Base-by-base conservation (phyloP, 2,329 filamentous ascomycete genomes). In the Elsinoe necatrix region DNA sequence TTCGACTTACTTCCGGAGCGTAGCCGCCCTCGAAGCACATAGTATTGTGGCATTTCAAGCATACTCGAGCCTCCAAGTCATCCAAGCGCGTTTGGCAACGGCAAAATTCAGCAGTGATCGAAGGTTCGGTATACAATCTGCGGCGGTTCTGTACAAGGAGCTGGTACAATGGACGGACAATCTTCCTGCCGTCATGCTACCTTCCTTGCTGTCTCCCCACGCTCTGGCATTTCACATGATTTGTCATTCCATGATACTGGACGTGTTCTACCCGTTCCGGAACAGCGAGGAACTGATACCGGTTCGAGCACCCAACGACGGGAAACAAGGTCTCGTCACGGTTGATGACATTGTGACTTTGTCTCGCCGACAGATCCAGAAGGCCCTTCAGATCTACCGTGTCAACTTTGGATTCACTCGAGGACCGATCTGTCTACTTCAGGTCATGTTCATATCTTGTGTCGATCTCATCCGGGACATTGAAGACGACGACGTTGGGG, bases 201-300 rank as follows among this genome's bases (percentile, higher is more conserved):
- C 45, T 50, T 16, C 16, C 3, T 31, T n/a, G 2, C 27, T 16
- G 7, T 50, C 45, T 8, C 45, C 45, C 18, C 45, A 50, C 45
- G 45, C 45, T 20, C 27, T 50, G 16, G 45, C 27, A n/a, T 34
- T 50, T 18, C 45, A 50, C 45, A 31, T 50, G 45, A 50, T 50
- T 25, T 50, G 45, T 34, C 25, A 50, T 16, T 50, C 45, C 3
- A 29, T 29, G 45, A 50, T 50, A 16, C n/a, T 50, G 20, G 45
- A 50, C 34, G 2, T 50, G 1, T 34, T 50, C 21, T 50, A 50
- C n/a, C 45, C 12, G 12, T 50, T 50, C 45, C 18, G 25, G n/a
- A 21, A n/a, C 18, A 31, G 12, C 12, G 25, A 18, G 14, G 16
- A 31, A 21, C n/a, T 50, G 14, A 25, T 50, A 2, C 45, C 45